Evolutionary conservation across 2,329 filamentous ascomycete genomes (phyloP).

Genomic region (Fusarium pininemorale): DNA sequence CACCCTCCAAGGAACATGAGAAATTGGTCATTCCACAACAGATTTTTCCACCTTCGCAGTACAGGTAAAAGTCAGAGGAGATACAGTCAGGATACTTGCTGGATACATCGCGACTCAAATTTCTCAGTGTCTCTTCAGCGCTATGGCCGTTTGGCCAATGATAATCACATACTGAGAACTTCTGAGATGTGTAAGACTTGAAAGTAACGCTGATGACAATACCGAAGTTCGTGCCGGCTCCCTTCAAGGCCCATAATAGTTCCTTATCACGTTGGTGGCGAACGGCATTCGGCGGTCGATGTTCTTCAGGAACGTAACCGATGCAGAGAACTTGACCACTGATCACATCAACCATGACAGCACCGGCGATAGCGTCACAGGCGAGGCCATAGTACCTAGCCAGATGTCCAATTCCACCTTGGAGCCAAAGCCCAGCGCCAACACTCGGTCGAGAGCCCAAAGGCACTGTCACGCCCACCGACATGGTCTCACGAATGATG

Average conservation of each 20-base stretch:
- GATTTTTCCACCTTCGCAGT: constrained; percentile 55
- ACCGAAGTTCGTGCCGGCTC: constrained; percentile 68
- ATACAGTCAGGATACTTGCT: constrained; percentile 51
- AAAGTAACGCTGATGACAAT: constrained; percentile 65
- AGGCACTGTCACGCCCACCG: constrained; percentile 62
- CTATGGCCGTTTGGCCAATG: constrained; percentile 44
- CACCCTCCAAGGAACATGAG: constrained; percentile 37
- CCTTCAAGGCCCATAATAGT: constrained; percentile 66
- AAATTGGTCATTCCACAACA: constrained; percentile 60
- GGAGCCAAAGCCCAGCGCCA: constrained; percentile 69
- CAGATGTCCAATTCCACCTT: constrained; percentile 72
- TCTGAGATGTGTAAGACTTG: constrained; percentile 54
- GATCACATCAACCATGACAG: constrained; percentile 62
- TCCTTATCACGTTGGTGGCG: constrained; percentile 59
- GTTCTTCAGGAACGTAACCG: constrained; percentile 59
- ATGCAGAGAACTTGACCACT: constrained; percentile 59
- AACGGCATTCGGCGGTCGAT: constrained; percentile 53
- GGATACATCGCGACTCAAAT: constrained; percentile 53
- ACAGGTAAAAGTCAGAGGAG: constrained; percentile 67
- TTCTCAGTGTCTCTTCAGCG: constrained; percentile 47
- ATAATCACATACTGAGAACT: constrained; percentile 51
- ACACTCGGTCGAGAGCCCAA: constrained; percentile 70
- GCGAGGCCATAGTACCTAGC: constrained; percentile 63
- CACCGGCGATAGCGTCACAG: constrained; percentile 69
- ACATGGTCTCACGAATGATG: constrained; percentile 59